Evolutionary conservation across 2,329 filamentous ascomycete species (phyloP).

Genomic region (Hansfordia pulvinata): DNA sequence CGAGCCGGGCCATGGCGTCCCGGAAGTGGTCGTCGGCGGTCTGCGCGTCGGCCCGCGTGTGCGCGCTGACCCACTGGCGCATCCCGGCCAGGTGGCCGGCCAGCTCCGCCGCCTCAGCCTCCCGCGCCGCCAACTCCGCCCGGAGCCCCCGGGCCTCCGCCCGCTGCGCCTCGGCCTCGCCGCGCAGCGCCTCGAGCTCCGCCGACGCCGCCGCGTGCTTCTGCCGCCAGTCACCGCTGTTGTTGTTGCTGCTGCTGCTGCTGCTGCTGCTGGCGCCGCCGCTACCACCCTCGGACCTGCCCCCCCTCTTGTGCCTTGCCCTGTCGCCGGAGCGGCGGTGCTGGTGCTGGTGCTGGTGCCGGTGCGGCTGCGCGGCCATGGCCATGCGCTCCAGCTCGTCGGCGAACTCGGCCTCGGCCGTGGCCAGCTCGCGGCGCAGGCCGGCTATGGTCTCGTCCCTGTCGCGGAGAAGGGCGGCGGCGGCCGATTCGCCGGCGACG

Average conservation of each 20-base stretch:
- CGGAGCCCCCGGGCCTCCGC: constrained; percentile 33
- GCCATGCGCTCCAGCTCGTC: constrained; percentile 37
- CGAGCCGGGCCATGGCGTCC: constrained; percentile 45
- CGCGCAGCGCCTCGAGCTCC: constrained; percentile 33
- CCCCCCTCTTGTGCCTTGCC: too few species aligned
- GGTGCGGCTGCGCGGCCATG: constrained; percentile 35
- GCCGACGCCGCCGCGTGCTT: constrained; percentile 35
- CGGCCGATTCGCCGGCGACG: too few species aligned
- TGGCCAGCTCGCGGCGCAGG: constrained; percentile 35
- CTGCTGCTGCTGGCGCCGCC: too few species aligned
- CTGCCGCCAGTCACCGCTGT: constrained; percentile 43
- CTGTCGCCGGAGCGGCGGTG: too few species aligned
- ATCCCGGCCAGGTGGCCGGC: constrained; percentile 49
- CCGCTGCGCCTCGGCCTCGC: constrained; percentile 33
- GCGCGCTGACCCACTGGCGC: constrained; percentile 59
- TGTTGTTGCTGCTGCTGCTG: constrained; percentile 42
- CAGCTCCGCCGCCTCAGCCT: constrained; percentile 41
- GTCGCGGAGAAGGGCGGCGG: constrained; percentile 21
- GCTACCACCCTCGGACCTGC: too few species aligned
- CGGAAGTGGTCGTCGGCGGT: constrained; percentile 53
- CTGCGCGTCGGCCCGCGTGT: constrained; percentile 47
- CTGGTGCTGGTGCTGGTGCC: too few species aligned
- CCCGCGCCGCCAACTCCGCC: constrained; percentile 30
- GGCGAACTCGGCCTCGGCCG: constrained; percentile 43
- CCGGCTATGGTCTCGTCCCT: constrained; percentile 37